Evolutionary conservation across 495 filamentous ascomycete species (phyloP).

Genomic region (Penicillium canescens): DNA sequence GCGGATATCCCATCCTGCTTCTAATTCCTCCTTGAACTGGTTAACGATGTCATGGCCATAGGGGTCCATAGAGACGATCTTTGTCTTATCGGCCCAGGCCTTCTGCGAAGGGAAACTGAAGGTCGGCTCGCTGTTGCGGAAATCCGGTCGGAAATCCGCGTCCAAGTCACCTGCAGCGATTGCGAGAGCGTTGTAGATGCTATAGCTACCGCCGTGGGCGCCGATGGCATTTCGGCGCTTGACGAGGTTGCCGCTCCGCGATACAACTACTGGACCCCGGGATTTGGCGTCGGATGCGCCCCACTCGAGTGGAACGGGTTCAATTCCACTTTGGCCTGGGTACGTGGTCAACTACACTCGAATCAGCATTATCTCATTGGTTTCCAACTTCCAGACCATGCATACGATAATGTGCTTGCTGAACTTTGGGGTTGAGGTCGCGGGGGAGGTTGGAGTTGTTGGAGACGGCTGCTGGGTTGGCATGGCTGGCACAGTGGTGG

Average conservation of each 20-base stretch:
- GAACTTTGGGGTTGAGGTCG: conserved; percentile 27
- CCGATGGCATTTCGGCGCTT: conserved; percentile 84
- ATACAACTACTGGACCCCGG: conserved; percentile 90
- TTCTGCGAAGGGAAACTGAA: conserved; percentile 84
- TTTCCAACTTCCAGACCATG: not conserved
- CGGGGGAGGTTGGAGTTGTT: conserved; percentile 22
- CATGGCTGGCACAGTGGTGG: conserved; percentile 8
- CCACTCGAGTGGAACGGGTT: conserved; percentile 87
- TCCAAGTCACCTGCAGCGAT: conserved; percentile 88
- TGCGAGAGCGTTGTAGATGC: conserved; percentile 92
- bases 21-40: conserved; percentile 37
- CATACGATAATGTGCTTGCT: conserved; percentile 49
- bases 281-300: conserved; percentile 70
- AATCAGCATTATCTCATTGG: not conserved
- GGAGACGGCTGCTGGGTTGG: conserved; percentile 22
- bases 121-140: conserved; percentile 92
- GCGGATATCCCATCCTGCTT: conserved; percentile 84
- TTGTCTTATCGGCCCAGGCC: conserved; percentile 86
- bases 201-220: conserved; percentile 96
- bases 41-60: conserved; percentile 72
- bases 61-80: conserved; percentile 98
- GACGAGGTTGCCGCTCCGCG: conserved; percentile 71
- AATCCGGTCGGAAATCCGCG: conserved; percentile 83
- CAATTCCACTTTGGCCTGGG: conserved; percentile 90
- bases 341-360: conserved; percentile 72